Evolutionary conservation across 495 filamentous ascomycete genomes (phyloP), one percentile per base, ranked within the genome.

Genomic region (Penicillium turbatum): DNA sequence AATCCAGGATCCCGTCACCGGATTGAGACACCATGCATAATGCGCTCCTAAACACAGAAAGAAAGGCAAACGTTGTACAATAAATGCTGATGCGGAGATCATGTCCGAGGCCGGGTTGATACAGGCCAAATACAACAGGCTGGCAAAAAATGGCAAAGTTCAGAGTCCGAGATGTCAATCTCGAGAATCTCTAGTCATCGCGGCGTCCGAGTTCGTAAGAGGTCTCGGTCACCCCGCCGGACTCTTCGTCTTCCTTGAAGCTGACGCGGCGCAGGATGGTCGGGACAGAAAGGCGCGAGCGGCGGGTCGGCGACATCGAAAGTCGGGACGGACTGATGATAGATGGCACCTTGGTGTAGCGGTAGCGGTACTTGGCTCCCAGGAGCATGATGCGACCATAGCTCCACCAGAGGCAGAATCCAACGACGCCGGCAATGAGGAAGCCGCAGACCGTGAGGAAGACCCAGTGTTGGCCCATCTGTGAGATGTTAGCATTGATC

Each of bases 401-500:
- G 10, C 69, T 64, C 75, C 77, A 80, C 79, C 82, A 89, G 34
- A 83, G 65, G 48, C 68, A 67, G 36, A 79, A 71, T 24, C 83
- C 78, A 9, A 86, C 76, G 36, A 80, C 59, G 41, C 77, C 81
- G 11, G 81, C 83, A 26, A 86, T 55, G 26, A 77, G 49, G 58
- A 87, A 87, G 13, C 86, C 87, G 24, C 75, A 57, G 26, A 86
- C 63, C 0, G 87, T 90, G 24, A 91, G 72, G 52, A 89, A 70
- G 48, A 88, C 60, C 87, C 87, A 91, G 64, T 90, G 83, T 56
- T 81, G 78, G 11, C 81, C 82, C 83, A 91, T 87, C 74, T 58
- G 45, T 4, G 13, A 26, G 37, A 44, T 0, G 34, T 61, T 61
- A 56, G 50, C 38, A 36, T 48, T 30, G n/a, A 4, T 27, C 45